Percentiles rank a stretch among this genome's conserved stretches.
Conservation (phyloP, 441 rosid species). For the Eutrema salsugineum region DNA sequence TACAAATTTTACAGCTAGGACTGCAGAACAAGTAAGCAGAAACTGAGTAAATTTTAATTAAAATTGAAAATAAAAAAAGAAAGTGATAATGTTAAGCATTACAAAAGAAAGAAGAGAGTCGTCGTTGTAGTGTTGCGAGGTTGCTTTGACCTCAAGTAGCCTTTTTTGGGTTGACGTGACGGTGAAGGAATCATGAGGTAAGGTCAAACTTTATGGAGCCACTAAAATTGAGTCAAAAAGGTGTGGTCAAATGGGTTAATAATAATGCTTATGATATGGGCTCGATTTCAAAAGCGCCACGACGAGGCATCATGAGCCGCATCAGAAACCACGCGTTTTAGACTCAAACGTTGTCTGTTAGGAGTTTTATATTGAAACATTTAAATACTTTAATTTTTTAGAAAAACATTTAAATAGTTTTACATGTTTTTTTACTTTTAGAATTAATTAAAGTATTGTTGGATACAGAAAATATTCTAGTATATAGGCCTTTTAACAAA, state of each 20-base stretch:
- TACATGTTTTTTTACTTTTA: not conserved
- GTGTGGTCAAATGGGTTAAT: constrained; percentile 8
- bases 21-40: constrained; percentile 29
- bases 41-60: not conserved
- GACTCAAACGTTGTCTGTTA: not conserved
- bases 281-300: not conserved
- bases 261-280: constrained; percentile 1
- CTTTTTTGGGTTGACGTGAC: constrained; percentile 34
- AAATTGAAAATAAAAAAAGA: not conserved
- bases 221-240: constrained; percentile 33
- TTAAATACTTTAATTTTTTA: not conserved
- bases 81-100: constrained; percentile 20
- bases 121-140: constrained; percentile 30
- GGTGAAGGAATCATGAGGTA: constrained; percentile 25
- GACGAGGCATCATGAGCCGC: constrained; percentile 21
- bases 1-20: constrained; percentile 31
- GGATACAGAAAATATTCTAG: too few species aligned
- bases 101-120: constrained; percentile 12
- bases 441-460: too few species aligned
- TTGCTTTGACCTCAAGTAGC: constrained; percentile 37
- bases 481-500: too few species aligned
- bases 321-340: constrained; percentile 30
- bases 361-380: not conserved
- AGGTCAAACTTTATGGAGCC: constrained; percentile 37
- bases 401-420: not conserved